Base-by-base conservation (phyloP, 352 stramenopile genomes). In the Hyaloperonospora arabidopsidis region DNA sequence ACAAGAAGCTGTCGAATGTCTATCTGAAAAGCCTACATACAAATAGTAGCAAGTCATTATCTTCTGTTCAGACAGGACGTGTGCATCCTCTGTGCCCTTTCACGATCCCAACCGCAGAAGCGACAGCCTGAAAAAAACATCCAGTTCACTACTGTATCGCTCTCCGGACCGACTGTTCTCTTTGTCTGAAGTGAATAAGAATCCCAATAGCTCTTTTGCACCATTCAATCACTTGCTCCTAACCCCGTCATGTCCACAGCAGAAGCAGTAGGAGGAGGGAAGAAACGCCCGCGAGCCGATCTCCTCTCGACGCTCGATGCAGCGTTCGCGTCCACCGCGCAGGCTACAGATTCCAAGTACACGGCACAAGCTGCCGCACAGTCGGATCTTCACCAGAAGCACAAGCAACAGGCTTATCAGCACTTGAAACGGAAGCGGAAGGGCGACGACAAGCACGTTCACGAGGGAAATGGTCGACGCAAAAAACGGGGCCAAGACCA, bases 281-380 rank as follows among this genome's bases (percentile, higher is more conserved):
- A 85, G 69, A 89, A 89, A 71, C 75, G 76, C 13, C 75, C 76
- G 57, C 71, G 70, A 28, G 67, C 58, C n/a, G 80, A 91, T 60
- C 63, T 88, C n/a, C 60, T 91, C 17, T 79, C 80, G 54, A 87
- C 80, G 45, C 69, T 91, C 40, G 80, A 91, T 52, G 80, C 76
- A 22, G 75, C 73, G 15, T 91, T 91, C 45, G 74, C 74, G 47
- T 60, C 57, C 25, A 35, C 57, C 29, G 58, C 56, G 7, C 50
- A 72, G 43, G 55, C 60, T 17, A 29, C 61, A 38, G 53, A 59
- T 12, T 86, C 74, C 59, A 90, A 90, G 61, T 90, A 90, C 49
- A 90, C 80, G 28, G 49, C 65, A 2, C 65, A 87, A 62, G 78
- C 77, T 28, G 72, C 77, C 2, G 62, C 64, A 25, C 63, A 75